Percentiles rank a stretch among this genome's conserved stretches.
Evolutionary conservation across 345 rosid genomes (phyloP).

Genomic region (Salix koriyanagi): DNA sequence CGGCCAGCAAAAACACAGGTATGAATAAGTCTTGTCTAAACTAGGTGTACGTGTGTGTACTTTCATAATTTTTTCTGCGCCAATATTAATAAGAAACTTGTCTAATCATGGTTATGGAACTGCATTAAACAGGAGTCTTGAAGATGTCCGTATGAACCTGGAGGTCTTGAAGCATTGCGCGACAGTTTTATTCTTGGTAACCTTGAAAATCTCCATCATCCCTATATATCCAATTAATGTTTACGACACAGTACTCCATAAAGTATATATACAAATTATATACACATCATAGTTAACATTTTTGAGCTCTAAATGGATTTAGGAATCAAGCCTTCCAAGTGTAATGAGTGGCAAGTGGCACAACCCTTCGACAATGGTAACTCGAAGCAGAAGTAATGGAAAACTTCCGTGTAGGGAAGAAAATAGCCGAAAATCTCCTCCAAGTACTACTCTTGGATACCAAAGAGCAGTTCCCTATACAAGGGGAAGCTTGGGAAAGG

Average conservation of each 20-base stretch:
- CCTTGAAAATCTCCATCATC: neutral
- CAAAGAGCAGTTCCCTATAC: conserved; percentile 66
- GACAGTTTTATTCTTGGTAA: conserved; percentile 82
- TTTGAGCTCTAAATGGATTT: neutral
- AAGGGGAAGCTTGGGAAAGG: conserved; percentile 55
- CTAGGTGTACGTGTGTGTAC: neutral
- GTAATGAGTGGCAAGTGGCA: conserved; percentile 47
- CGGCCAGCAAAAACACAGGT: conserved; percentile 90
- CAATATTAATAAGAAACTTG: neutral
- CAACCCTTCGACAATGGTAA: conserved; percentile 40
- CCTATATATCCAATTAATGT: neutral
- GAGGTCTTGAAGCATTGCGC: conserved; percentile 89
- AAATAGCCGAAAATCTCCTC: conserved; percentile 39
- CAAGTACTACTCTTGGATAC: conserved; percentile 25
- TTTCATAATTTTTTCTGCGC: neutral
- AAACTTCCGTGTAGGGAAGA: conserved; percentile 27
- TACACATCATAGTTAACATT: neutral
- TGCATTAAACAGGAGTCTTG: conserved; percentile 56
- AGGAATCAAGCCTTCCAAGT: conserved; percentile 82
- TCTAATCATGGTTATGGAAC: neutral
- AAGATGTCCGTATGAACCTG: conserved; percentile 84
- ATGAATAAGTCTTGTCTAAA: neutral
- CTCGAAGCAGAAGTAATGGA: conserved; percentile 63
- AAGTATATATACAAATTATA: neutral
- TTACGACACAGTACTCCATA: neutral